Evolutionary conservation across 2,329 filamentous ascomycete species (phyloP).

Genomic region (Claviceps sp.): DNA sequence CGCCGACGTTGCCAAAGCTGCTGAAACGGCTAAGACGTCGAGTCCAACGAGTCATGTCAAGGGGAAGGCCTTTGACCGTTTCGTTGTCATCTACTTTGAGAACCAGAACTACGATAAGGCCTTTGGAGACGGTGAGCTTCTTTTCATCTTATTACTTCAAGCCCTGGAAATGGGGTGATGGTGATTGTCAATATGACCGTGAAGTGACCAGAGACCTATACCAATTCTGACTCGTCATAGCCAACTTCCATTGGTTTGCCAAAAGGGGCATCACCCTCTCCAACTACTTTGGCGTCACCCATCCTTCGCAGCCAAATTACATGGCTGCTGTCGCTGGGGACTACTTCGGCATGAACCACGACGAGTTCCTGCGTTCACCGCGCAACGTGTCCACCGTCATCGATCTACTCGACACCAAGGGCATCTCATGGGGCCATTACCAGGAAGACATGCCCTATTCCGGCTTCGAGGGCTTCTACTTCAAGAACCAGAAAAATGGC

Average conservation of each 20-base stretch:
- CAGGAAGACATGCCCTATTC: slow-evolving; percentile 66
- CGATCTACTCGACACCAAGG: slow-evolving; percentile 53
- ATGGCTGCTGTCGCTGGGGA: slow-evolving; percentile 54
- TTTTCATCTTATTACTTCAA: not conserved
- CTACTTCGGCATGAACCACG: slow-evolving; percentile 60
- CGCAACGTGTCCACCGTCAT: slow-evolving; percentile 51
- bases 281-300: slow-evolving; percentile 46
- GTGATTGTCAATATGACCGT: too few relatives aligned
- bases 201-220: too few relatives aligned
- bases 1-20: slow-evolving; percentile 38
- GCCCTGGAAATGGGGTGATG: not conserved
- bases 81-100: slow-evolving; percentile 64
- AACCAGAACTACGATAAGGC: slow-evolving; percentile 60
- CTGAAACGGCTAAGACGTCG: slow-evolving; percentile 45
- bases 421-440: slow-evolving; percentile 58
- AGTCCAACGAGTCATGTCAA: slow-evolving; percentile 51
- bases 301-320: slow-evolving; percentile 69
- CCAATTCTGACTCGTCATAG: slow-evolving; percentile 4
- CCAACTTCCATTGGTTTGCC: slow-evolving; percentile 16
- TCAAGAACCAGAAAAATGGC: slow-evolving; percentile 49
- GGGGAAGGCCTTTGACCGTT: slow-evolving; percentile 60
- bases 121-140: slow-evolving; percentile 41
- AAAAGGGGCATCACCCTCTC: slow-evolving; percentile 18
- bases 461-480: slow-evolving; percentile 54
- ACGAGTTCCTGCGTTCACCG: slow-evolving; percentile 45